Base-by-base conservation (phyloP, 2,329 filamentous ascomycete species). In the Penicillium italicum region DNA sequence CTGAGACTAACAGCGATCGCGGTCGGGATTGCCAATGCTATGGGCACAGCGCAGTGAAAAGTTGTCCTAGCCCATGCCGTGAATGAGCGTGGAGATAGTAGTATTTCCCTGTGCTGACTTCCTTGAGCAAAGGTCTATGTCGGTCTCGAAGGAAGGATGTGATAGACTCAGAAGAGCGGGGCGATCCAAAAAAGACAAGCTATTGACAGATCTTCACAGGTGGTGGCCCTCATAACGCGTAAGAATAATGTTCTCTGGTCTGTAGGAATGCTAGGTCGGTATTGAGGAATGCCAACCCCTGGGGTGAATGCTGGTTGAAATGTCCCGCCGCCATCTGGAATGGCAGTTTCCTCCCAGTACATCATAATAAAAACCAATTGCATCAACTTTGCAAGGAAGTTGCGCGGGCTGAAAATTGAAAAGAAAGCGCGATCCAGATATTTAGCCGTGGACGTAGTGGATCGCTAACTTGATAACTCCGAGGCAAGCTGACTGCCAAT, bases 241-340 rank as follows among this genome's bases (percentile, higher is more conserved):
- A 62, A 66, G 50, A 57, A 66, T 65, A 63, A 37, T 45, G 50
- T 44, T 40, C 37, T 54, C 56, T 57, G 44, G 48, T 55, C 55
- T 53, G 54, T 24, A 55, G 62, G 61, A 61, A 61, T 65, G 63
- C 53, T 38, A 59, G 58, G 47, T 37, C 51, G 41, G 42, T 40
- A 49, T 41, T 58, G 47, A 64, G 51, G 63, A 66, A 66, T 66
- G 63, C 51, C 52, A 60, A 50, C 61, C 61, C 52, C 59, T 50
- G 30, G 49, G 50, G 22, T 36, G 59, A 65, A 66, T 66, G 62
- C 55, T 37, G 34, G 14, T 42, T 38, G 37, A 57, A 55, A 56
- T 49, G 36, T 18, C 59, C 62, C 18, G 58, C 62, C 63, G 48
- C 45, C 56, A 54, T 55, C 20, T 54, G 62, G 63, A 57, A 65